phyloP scores from a whole-genome alignment of 768 basidiomycete species.

The Boletus tylopilopsis region DNA sequence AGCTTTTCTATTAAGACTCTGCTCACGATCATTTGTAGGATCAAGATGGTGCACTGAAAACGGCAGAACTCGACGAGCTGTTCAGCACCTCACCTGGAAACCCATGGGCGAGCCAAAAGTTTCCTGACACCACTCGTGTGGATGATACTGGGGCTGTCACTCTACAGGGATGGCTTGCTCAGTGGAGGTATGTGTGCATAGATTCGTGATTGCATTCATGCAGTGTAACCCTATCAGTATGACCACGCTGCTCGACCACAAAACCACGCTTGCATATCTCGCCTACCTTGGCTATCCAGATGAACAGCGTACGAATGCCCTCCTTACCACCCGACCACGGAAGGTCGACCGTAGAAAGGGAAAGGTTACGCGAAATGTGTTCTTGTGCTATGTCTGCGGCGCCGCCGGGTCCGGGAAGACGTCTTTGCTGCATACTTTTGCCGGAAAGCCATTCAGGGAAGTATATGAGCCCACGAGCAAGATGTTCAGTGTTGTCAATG shows the following conservation, averaged over 20 bases:
- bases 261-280: slow-evolving; percentile 88
- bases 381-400: slow-evolving; percentile 90
- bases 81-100: slow-evolving; percentile 96
- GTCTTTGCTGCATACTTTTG: slow-evolving; percentile 77
- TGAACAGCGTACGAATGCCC: slow-evolving; percentile 74
- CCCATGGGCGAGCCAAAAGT: slow-evolving; percentile 91
- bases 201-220: neutral
- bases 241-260: slow-evolving; percentile 95
- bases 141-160: slow-evolving; percentile 89
- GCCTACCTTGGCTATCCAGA: slow-evolving; percentile 91
- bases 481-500: slow-evolving; percentile 89
- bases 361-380: slow-evolving; percentile 87
- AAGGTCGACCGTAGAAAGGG: slow-evolving; percentile 83
- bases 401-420: slow-evolving; percentile 97
- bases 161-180: slow-evolving; percentile 96
- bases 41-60: slow-evolving; percentile 89
- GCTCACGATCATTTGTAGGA: slow-evolving; percentile 49
- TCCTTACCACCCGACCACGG: slow-evolving; percentile 81
- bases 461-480: slow-evolving; percentile 87
- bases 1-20: neutral
- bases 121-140: slow-evolving; percentile 85
- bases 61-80: slow-evolving; percentile 76
- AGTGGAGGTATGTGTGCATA: slow-evolving; percentile 78
- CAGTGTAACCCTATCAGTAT: slow-evolving; percentile 51
- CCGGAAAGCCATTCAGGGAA: slow-evolving; percentile 71